Evolutionary conservation across 1,139 yeast species (phyloP).

Genomic region (Protomyces macrosporus): DNA sequence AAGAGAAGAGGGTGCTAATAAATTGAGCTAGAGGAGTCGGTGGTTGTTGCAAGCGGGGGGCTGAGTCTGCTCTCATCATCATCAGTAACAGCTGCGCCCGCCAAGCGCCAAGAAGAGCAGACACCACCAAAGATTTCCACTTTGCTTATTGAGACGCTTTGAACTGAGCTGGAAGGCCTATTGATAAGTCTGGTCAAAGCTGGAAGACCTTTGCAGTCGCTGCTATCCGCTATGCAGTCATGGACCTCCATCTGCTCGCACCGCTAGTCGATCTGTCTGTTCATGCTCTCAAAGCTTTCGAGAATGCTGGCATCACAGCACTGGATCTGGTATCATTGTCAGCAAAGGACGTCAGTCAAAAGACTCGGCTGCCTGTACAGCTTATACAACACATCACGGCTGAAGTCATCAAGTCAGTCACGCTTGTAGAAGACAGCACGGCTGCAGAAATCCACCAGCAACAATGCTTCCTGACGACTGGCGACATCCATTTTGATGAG

Average conservation of each 20-base stretch:
- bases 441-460: neutral
- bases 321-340: constrained; percentile 7
- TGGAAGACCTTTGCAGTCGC: too few relatives aligned
- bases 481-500: constrained; percentile 54
- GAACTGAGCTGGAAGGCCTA: too few relatives aligned
- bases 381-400: neutral
- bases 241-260: neutral
- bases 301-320: constrained; percentile 1
- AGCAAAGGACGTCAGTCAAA: constrained; percentile 2
- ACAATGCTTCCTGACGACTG: constrained; percentile 41
- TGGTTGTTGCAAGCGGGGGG: too few relatives aligned
- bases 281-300: constrained; percentile 5
- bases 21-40: too few relatives aligned
- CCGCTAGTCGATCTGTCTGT: neutral
- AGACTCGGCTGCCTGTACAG: neutral
- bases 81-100: too few relatives aligned
- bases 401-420: neutral
- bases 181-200: too few relatives aligned
- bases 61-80: too few relatives aligned
- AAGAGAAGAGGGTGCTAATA: too few relatives aligned
- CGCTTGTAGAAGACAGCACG: neutral
- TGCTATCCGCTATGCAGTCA: neutral
- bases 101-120: too few relatives aligned
- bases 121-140: too few relatives aligned
- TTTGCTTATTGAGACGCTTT: too few relatives aligned